Evolutionary conservation across 2,329 filamentous ascomycete species (phyloP), one percentile per base, ranked within the genome.

Genomic region (Blastomyces silverae): DNA sequence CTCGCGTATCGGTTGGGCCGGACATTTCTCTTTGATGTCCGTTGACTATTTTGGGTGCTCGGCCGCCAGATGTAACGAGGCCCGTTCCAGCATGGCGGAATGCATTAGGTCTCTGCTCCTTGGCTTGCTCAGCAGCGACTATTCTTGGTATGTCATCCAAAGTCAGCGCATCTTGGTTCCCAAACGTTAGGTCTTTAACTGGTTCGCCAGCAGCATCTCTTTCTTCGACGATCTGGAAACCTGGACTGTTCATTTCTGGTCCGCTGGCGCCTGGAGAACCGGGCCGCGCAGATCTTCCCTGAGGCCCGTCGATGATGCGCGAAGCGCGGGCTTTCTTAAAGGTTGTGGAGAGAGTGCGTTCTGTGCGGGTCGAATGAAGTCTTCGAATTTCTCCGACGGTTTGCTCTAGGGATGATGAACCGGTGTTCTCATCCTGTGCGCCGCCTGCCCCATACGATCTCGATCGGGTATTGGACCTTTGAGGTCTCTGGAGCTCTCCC

Each of bases 61-160:
- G 82, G 50, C 84, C 83, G 52, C 76, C 76, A 76, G 83, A 67
- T 76, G 81, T 66, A 78, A 84, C 74, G 85, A 89, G 71, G 86
- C 89, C 88, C 67, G 88, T 87, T 31, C 90, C 86, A 52, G 87
- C 86, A 71, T 89, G 88, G 66, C 87, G 89, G 72, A 91, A 91
- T 15, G 89, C 88, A 74, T 89, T 91, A 17, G 90, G 89, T 67
- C 90, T 84, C 74, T 96, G 91, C 74, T 97, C 93, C 70, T 92
- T 88, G 31, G 93, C 92, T 77, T 97, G 93, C 75, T 97, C 92
- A 17, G 94, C 91, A 44, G 94, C 94, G 53, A 97, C 92, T 72
- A 99, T 96, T 68, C 94, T 86, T 10, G 94, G 92, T 70, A 99
- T 97, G 73, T 99, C 94, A 72, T 99, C 94, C 64, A 99, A 80